Evolutionary conservation across 495 filamentous ascomycete genomes (phyloP), one percentile per base, ranked within the genome.

Genomic region (Hypoxylon subgilvum): DNA sequence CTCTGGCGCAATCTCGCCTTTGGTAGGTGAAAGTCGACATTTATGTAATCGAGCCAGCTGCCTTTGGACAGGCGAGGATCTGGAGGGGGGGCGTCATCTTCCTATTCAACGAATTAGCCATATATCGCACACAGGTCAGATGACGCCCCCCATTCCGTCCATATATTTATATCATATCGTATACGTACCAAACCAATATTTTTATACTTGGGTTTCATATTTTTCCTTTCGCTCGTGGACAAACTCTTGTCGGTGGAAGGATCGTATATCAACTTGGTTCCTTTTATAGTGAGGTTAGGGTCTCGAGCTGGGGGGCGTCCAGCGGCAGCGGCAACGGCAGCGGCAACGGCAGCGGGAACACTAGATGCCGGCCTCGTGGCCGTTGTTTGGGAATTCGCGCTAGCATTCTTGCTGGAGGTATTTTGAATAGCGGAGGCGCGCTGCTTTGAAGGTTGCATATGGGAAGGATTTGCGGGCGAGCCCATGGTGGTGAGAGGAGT

Each of bases 401-500:
- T 56, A 64, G 72, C 61, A 59, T 38, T 27, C 50, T 50, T 66
- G 67, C 68, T 67, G 60, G 51, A 49, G 52, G 65, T 42, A 48
- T 43, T 41, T 16, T 40, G 65, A 39, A 65, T 63, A 32, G 72
- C 69, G 67, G 70, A 68, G 67, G 68, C 58, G 44, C 71, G 68
- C 57, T 71, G 67, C 64, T 77, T 76, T 38, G 59, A 60, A 47
- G 66, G 32, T 45, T 69, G 52, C 31, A 75, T 71, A 21, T 68
- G 68, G 70, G 86, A 84, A 65, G 73, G 74, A 34, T 84, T 81
- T 25, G 87, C 83, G n/a, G 91, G 92, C 23, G 87, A 91, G 60
- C 89, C 90, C 63, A 78, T 72, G 57, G 84, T 86, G 18, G 90
- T 93, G 56, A 92, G 80, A 38, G 91, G 90, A 14, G 91, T 95